phyloP scores from a whole-genome alignment of 306 rosid genomes.

The Nissolia schottii region DNA sequence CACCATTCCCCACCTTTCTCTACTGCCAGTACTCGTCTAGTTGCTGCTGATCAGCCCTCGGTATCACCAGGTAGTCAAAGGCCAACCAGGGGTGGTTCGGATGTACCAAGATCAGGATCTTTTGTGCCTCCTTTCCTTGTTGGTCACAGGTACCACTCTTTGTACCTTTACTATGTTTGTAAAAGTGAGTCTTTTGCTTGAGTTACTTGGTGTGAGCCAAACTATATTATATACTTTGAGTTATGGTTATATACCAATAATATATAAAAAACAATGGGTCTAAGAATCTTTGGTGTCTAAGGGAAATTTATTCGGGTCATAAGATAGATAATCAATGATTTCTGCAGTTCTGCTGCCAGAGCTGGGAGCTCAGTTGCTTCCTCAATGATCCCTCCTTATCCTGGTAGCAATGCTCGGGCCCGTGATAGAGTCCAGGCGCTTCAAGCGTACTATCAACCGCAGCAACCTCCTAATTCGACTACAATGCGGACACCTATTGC shows the following conservation, averaged over 20 bases:
- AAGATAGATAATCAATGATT: conserved; percentile 23
- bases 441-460: conserved; percentile 92
- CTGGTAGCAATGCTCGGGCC: conserved; percentile 91
- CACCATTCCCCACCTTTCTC: conserved; percentile 85
- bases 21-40: conserved; percentile 52
- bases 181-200: neutral
- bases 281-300: neutral
- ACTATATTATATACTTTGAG: neutral
- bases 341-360: conserved; percentile 78
- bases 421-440: conserved; percentile 96
- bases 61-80: conserved; percentile 62
- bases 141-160: conserved; percentile 72
- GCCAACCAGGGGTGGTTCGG: conserved; percentile 65
- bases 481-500: conserved; percentile 56
- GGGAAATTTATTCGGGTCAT: neutral
- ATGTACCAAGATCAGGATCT: conserved; percentile 74
- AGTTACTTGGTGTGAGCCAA: neutral
- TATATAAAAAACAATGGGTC: neutral
- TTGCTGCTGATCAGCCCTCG: conserved; percentile 63
- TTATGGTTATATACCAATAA: neutral
- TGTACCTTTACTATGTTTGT: neutral
- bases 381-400: conserved; percentile 93
- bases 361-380: conserved; percentile 81
- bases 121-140: conserved; percentile 73
- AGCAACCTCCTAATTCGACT: conserved; percentile 63